These are phyloP conservation scores for Microsporum canis DNA, from an alignment of 2,329 filamentous ascomycete genomes.

Conservation along the genomic window DNA sequence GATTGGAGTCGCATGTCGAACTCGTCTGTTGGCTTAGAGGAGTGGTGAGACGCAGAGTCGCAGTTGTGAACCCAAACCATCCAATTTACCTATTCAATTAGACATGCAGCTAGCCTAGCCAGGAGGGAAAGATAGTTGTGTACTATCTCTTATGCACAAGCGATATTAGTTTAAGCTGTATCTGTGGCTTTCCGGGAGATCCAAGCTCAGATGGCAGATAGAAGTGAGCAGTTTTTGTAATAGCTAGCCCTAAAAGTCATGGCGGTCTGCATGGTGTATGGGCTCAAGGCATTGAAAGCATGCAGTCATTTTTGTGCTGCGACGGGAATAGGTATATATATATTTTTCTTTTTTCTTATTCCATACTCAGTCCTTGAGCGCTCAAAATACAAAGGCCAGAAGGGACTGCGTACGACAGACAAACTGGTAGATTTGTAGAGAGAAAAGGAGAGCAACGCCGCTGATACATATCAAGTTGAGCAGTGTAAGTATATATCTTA, in stretches of 20 bases:
- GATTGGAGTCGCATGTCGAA: not conserved
- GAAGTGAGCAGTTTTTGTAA: not conserved
- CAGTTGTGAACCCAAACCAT: not conserved
- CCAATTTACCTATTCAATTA: not conserved
- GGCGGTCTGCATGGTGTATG: not conserved
- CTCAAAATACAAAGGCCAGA: not conserved
- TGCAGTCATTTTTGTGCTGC: not conserved
- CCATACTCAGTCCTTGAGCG: not conserved
- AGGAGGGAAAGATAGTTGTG: not conserved
- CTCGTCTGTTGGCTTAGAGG: not conserved
- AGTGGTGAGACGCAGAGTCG: not conserved
- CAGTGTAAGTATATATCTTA: not conserved
- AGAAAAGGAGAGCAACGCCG: not conserved
- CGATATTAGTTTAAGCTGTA: not conserved
- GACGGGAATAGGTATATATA: not conserved
- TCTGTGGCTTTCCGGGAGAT: not conserved
- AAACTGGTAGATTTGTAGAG: not conserved
- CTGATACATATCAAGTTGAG: not conserved
- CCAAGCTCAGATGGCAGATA: not conserved
- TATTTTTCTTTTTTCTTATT: not conserved
- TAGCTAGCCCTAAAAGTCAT: no score
- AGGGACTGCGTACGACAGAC: not conserved
- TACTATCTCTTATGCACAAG: not conserved
- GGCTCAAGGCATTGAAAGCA: not conserved
- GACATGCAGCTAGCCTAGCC: not conserved